phyloP scores from a whole-genome alignment of 257 asterid genomes.

The Solanum etuberosum region DNA sequence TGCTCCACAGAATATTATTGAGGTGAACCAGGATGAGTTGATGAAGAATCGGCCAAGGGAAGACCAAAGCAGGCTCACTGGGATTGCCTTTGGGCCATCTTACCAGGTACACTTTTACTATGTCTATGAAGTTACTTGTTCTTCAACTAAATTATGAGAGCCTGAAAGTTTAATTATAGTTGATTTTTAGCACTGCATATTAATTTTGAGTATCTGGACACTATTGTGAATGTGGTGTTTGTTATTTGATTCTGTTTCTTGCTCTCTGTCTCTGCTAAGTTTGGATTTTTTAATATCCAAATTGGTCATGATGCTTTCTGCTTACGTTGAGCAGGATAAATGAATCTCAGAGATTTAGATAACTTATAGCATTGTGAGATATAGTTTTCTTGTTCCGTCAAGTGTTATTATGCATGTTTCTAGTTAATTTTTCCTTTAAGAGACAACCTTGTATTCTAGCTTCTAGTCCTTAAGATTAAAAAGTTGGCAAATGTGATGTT shows the following conservation, averaged over 20 bases:
- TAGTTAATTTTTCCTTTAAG: not conserved
- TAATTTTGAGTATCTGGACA: not conserved
- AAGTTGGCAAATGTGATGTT: not conserved
- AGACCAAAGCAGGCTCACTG: slow-evolving; percentile 72
- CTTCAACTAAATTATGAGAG: not conserved
- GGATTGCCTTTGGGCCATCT: slow-evolving; percentile 92
- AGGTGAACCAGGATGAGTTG: slow-evolving; percentile 93
- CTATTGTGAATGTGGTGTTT: not conserved
- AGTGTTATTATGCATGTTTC: not conserved
- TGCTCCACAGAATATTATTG: slow-evolving; percentile 44
- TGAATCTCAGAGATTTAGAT: not conserved
- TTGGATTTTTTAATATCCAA: not conserved
- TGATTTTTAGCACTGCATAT: not conserved
- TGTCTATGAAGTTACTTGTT: not conserved
- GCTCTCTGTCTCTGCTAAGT: not conserved
- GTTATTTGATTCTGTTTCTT: not conserved
- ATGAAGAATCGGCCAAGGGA: slow-evolving; percentile 89
- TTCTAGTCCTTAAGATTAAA: not conserved
- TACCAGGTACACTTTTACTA: slow-evolving; percentile 43
- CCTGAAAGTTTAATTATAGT: not conserved
- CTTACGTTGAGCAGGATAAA: not conserved
- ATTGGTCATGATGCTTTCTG: not conserved
- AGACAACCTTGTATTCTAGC: not conserved
- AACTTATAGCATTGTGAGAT: not conserved
- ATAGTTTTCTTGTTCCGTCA: not conserved